Conservation (phyloP, 169 alveolate species). For the Eimeria tenella region DNA sequence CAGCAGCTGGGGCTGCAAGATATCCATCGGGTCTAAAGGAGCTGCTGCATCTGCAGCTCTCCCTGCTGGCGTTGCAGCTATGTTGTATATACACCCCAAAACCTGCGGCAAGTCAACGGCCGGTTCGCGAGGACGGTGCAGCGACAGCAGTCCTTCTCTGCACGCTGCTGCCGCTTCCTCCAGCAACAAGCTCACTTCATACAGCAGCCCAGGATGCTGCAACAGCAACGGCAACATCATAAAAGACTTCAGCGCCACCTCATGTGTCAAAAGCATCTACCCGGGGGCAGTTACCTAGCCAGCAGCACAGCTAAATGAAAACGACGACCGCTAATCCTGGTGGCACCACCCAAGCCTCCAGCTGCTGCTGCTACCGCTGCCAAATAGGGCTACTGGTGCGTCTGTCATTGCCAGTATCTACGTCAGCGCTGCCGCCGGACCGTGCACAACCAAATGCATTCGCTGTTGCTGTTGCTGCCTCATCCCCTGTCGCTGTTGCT, state of each 20-base stretch:
- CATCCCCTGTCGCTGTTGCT: not conserved
- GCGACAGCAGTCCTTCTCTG: conserved; percentile 25
- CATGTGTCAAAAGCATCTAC: not conserved
- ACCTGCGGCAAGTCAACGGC: conserved; percentile 22
- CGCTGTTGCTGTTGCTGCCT: not conserved
- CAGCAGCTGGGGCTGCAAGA: conserved; percentile 51
- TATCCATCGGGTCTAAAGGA: conserved; percentile 29
- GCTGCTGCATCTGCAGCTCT: conserved; percentile 55
- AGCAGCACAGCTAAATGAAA: not conserved
- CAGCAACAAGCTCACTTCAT: conserved; percentile 55
- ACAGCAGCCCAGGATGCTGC: conserved; percentile 76
- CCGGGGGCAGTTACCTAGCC: not conserved
- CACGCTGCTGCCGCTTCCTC: conserved; percentile 66
- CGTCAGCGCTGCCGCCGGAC: no score
- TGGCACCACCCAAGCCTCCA: no score
- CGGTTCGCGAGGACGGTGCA: not conserved
- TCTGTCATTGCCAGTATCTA: no score
- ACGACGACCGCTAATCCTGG: not conserved
- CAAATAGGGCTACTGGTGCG: no score
- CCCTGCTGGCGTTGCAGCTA: conserved; percentile 26
- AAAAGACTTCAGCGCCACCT: not conserved
- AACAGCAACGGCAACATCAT: not conserved
- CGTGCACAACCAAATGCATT: no score
- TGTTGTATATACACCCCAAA: conserved; percentile 29
- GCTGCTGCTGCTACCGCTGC: not conserved